Base-by-base conservation (phyloP, 148 eudicot genomes). In the Hydrangea macrophylla region DNA sequence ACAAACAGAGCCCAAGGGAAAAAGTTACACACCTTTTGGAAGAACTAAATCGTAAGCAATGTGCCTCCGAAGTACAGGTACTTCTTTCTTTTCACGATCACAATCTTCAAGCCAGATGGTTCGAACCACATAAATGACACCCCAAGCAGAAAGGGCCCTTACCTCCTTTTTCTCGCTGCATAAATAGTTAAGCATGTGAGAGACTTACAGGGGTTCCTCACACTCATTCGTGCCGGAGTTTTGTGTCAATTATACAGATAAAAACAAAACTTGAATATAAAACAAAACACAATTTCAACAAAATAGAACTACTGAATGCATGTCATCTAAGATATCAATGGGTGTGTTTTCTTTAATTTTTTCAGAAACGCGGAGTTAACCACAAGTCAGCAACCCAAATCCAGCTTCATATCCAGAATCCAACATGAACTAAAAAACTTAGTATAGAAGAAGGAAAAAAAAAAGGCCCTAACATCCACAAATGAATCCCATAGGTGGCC, bases 71-170 rank as follows among this genome's bases (percentile, higher is more conserved):
- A 66, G 80, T 37, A 94, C 97, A 77, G 87, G 83, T 27, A 88
- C 78, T 83, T 94, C 99, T 80, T 78, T 94, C 79, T 81, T 94
- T 76, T 67, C 85, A 77, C 78, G 77, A 73, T 78, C 86, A 77
- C 99, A 94, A 57, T 91, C 96, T 78, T 90, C 96, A 54, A 94
- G 93, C 99, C 97, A 94, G 20, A 60, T 71, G 68, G 80, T 66
- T 68, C 65, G 77, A 42, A 94, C 97, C 60, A 91, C 75, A 73
- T 70, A 75, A 61, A 89, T 85, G 32, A 94, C 83, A 69, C 99
- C 99, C 63, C 80, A 70, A 70, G 97, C 91, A 70, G 99, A 92
- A 81, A 88, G 86, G 73, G 82, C 86, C 71, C 97, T 85, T 69
- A 87, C 64, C 74, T 88, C 96, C 74, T 82, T 84, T 76, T 81